Conservation (phyloP, 306 rosid species). For the Acacia crassicarpa region DNA sequence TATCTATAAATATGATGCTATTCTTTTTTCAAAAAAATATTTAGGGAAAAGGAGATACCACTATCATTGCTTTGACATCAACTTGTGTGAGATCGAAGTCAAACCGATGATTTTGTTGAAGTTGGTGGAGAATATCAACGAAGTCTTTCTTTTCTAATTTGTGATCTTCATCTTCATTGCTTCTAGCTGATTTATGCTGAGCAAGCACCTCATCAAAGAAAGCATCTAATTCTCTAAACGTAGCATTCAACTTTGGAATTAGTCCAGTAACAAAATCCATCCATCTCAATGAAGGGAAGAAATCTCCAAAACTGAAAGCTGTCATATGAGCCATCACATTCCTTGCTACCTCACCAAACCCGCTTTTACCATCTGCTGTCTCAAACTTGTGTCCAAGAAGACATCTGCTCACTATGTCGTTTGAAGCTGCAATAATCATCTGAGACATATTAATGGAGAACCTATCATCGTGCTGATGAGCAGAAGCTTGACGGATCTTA, state of each 20-base stretch:
- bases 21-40: too few relatives aligned
- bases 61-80: slow-evolving; percentile 10
- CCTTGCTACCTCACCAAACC: slow-evolving; percentile 18
- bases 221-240: slow-evolving; percentile 13
- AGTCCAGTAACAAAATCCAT: slow-evolving; percentile 39
- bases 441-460: slow-evolving; percentile 23
- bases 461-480: background rate
- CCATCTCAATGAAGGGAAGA: slow-evolving; percentile 44
- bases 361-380: background rate
- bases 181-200: slow-evolving; percentile 15
- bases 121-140: slow-evolving; percentile 18
- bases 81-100: slow-evolving; percentile 10
- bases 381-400: slow-evolving; percentile 31
- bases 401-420: slow-evolving; percentile 31
- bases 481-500: background rate
- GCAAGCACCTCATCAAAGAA: slow-evolving; percentile 35
- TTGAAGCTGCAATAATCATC: slow-evolving; percentile 27
- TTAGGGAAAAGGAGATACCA: background rate
- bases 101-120: background rate
- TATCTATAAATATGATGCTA: too few relatives aligned
- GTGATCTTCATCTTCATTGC: background rate
- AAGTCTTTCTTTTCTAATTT: slow-evolving; percentile 13
- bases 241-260: slow-evolving; percentile 5
- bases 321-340: background rate
- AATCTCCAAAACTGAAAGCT: slow-evolving; percentile 40